Conservation (phyloP, 1,139 yeast species). For the Hyphopichia wangnamkhiaoensis region DNA sequence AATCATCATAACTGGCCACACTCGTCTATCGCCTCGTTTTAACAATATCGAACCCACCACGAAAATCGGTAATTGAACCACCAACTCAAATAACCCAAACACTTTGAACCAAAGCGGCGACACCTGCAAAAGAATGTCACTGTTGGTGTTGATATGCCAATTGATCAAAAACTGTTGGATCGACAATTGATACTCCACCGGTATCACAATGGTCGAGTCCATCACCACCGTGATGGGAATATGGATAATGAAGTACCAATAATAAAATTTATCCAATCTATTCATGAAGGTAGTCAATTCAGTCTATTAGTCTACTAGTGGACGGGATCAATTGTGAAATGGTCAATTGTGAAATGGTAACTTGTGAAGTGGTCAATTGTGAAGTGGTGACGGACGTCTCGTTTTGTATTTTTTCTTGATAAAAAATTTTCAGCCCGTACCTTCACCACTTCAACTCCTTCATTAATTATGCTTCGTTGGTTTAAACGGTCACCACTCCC, state of each 20-base stretch:
- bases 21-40: slow-evolving; percentile 18
- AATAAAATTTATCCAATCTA: slow-evolving; percentile 52
- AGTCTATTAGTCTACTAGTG: neutral
- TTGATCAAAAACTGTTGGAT: slow-evolving; percentile 51
- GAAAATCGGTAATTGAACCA: slow-evolving; percentile 80
- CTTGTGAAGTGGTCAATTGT: too few relatives aligned
- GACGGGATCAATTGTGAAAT: too few relatives aligned
- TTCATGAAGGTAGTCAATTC: neutral
- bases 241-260: slow-evolving; percentile 54
- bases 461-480: too few relatives aligned
- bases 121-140: slow-evolving; percentile 64
- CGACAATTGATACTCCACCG: slow-evolving; percentile 45
- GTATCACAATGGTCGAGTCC: slow-evolving; percentile 73
- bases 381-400: too few relatives aligned
- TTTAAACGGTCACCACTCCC: too few relatives aligned
- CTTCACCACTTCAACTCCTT: too few relatives aligned
- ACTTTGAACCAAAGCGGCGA: slow-evolving; percentile 68
- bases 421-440: too few relatives aligned
- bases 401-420: too few relatives aligned
- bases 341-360: too few relatives aligned
- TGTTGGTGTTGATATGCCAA: slow-evolving; percentile 62
- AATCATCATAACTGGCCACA: slow-evolving; percentile 54
- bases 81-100: slow-evolving; percentile 70
- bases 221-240: slow-evolving; percentile 73
- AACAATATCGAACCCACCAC: slow-evolving; percentile 37